These are phyloP conservation scores for Tolypocladium album DNA, from an alignment of 2,329 filamentous ascomycete genomes.

Conservation along the genomic window DNA sequence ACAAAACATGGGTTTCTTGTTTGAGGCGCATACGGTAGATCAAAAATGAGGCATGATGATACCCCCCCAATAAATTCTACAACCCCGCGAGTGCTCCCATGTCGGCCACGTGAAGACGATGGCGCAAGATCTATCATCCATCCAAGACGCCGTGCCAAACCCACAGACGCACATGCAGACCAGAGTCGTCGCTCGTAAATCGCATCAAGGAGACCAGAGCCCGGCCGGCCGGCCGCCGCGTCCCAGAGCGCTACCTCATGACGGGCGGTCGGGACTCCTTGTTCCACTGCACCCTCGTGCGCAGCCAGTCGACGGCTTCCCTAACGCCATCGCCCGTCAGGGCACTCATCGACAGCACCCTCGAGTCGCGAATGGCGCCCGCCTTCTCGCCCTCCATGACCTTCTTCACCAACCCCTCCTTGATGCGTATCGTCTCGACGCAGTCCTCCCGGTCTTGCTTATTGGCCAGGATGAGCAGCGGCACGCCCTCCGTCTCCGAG, in stretches of 20 bases:
- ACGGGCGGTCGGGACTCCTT: conserved; percentile 85
- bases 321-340: conserved; percentile 76
- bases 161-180: not conserved
- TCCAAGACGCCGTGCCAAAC: conserved; percentile 4
- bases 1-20: not conserved
- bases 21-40: conserved; percentile 1
- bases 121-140: conserved; percentile 2
- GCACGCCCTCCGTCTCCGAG: conserved; percentile 82
- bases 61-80: conserved; percentile 5
- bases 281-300: conserved; percentile 89
- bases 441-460: conserved; percentile 98
- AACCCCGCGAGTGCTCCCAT: not conserved
- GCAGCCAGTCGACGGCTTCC: conserved; percentile 95
- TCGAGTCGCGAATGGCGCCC: conserved; percentile 73
- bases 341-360: conserved; percentile 87
- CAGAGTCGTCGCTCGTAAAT: conserved; percentile 4
- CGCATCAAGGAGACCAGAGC: not conserved
- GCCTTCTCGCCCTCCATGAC: conserved; percentile 94
- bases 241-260: conserved; percentile 58
- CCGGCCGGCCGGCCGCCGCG: not conserved
- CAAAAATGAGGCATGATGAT: conserved; percentile 5
- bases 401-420: conserved; percentile 89
- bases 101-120: not conserved
- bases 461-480: conserved; percentile 85
- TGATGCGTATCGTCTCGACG: conserved; percentile 93